These are phyloP conservation scores for Penicillium cinerascens DNA, from an alignment of 495 filamentous ascomycete genomes.

Conservation along the genomic window DNA sequence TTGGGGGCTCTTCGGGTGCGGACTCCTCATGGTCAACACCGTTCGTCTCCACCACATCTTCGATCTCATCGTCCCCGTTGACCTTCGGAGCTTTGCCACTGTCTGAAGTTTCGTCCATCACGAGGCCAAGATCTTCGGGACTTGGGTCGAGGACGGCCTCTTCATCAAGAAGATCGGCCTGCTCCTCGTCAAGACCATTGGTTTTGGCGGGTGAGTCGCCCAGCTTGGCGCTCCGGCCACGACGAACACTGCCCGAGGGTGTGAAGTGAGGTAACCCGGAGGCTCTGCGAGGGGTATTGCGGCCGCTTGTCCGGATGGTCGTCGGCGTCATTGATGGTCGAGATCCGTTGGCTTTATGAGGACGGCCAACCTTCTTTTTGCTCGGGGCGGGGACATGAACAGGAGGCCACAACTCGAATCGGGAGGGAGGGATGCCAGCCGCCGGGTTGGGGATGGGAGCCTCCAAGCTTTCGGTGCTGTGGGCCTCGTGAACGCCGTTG, in stretches of 20 bases:
- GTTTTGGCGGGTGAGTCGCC: conserved; percentile 27
- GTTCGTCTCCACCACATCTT: conserved; percentile 16
- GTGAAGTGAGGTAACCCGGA: conserved; percentile 29
- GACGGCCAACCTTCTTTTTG: conserved; percentile 47
- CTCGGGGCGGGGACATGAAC: conserved; percentile 53
- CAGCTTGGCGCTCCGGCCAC: conserved; percentile 38
- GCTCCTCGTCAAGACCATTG: conserved; percentile 21
- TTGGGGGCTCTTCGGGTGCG: conserved; percentile 10
- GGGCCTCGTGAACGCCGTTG: conserved; percentile 30
- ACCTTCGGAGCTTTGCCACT: not conserved
- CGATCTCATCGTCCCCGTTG: conserved; percentile 6
- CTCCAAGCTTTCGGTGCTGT: conserved; percentile 8
- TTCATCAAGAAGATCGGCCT: conserved; percentile 13
- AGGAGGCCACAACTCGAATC: conserved; percentile 84
- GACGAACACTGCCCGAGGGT: conserved; percentile 28
- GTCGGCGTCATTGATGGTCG: conserved; percentile 29
- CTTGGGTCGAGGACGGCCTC: conserved; percentile 27
- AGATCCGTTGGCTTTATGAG: conserved; percentile 19
- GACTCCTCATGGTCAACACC: conserved; percentile 23
- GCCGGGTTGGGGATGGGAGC: conserved; percentile 26
- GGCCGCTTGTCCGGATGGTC: conserved; percentile 31
- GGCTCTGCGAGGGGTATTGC: conserved; percentile 36
- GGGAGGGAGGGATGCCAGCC: conserved; percentile 63
- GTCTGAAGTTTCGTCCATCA: conserved; percentile 1
- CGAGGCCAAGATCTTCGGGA: conserved; percentile 12